These are phyloP conservation scores for Nigrospora sphaerica DNA, from an alignment of 2,329 filamentous ascomycete genomes.

Conservation along the genomic window DNA sequence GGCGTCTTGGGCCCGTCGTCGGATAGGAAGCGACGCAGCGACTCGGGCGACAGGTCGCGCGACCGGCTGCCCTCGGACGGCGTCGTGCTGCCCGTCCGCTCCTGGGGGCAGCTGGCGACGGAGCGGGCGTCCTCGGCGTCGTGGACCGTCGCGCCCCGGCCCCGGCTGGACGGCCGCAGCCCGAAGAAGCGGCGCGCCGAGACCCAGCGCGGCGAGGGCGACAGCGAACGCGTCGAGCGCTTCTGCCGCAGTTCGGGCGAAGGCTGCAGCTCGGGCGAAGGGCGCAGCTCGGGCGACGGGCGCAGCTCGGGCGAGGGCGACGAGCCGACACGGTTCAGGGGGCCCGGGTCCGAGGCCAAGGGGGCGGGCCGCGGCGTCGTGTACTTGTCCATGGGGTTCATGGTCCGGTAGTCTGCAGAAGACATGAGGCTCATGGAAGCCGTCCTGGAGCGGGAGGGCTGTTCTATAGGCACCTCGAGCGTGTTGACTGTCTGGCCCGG, in stretches of 20 bases:
- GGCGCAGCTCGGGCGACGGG: no score
- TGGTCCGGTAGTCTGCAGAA: conserved; percentile 58
- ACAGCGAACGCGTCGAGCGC: conserved; percentile 36
- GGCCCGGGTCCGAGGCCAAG: conserved; percentile 32
- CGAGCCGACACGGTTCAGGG: conserved; percentile 27
- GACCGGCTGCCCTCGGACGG: conserved; percentile 36
- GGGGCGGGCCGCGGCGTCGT: conserved; percentile 57
- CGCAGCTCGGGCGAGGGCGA: conserved; percentile 17
- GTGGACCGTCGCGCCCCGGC: conserved; percentile 20
- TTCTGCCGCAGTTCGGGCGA: conserved; percentile 15
- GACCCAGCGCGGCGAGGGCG: conserved; percentile 40
- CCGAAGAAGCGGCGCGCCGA: conserved; percentile 45
- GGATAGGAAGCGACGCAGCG: conserved; percentile 42
- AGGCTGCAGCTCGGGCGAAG: not conserved
- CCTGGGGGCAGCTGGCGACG: conserved; percentile 12
- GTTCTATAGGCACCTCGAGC: conserved; percentile 70
- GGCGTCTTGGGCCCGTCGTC: conserved; percentile 32
- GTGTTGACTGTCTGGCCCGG: conserved; percentile 86
- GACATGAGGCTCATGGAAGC: conserved; percentile 57
- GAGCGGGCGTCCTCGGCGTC: conserved; percentile 9
- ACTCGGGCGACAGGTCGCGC: conserved; percentile 49
- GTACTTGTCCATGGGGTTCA: conserved; percentile 73
- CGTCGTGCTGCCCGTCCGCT: conserved; percentile 22
- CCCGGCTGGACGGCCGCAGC: conserved; percentile 28
- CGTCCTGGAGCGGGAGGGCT: conserved; percentile 51